Evolutionary conservation across 75 land plant species (phyloP), one percentile per base, ranked within the genome.

Genomic region (Azolla pinnata): DNA sequence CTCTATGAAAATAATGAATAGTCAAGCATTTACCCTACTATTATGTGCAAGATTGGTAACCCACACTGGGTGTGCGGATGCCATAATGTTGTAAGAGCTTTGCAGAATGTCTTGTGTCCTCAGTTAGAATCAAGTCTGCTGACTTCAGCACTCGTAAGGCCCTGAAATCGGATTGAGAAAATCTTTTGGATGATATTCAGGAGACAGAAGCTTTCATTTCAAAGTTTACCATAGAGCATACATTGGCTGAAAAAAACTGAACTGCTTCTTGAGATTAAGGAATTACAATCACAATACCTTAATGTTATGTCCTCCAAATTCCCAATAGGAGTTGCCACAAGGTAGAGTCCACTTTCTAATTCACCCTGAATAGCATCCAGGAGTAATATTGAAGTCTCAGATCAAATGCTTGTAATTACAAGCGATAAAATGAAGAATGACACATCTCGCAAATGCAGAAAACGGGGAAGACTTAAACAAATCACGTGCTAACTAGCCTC

Each of bases 251-350:
- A n/a, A n/a, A n/a, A n/a, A n/a, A n/a, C n/a, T n/a, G n/a, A n/a
- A n/a, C n/a, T n/a, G n/a, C n/a, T n/a, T n/a, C n/a, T n/a, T n/a
- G n/a, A n/a, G n/a, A n/a, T n/a, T n/a, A n/a, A n/a, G n/a, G n/a
- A n/a, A n/a, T n/a, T n/a, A n/a, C n/a, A n/a, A n/a, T n/a, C n/a
- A 14, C 42, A 38, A 14, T 75, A 93, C 98, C 98, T 78, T 44
- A 93, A 62, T 24, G 98, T 93, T 46, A 93, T 93, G 61, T 89
- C 98, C 65, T 93, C 98, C 18, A 93, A 83, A 63, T 93, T 93
- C 12, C 98, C 98, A 62, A 93, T 93, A 7, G 98, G 98, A 20
- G 98, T 93, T 61, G 81, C 98, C 21, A 93, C 98, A 21, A 93
- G 61, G 72, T 93, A 93, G 38, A 93, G 71, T 0, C 96, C 98